Base-by-base conservation (phyloP, 1,284 basidiomycete genomes). In the Ceratobasidium sp. region DNA sequence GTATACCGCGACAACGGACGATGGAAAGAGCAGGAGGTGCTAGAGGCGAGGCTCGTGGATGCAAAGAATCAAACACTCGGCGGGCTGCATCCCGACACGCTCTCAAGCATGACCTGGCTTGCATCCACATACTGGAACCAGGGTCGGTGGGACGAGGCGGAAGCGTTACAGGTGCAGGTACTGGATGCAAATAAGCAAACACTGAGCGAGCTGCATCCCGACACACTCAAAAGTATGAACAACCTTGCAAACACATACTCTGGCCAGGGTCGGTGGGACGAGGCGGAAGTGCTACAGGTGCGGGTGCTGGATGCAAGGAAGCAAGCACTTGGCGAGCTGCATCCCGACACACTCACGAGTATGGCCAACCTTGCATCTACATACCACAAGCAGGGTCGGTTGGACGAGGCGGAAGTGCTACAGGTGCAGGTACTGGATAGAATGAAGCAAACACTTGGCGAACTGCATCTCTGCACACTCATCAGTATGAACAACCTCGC, bases 131-230 rank as follows among this genome's bases (percentile, higher is more conserved):
- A 72, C 70, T 18, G 10, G 9, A 26, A 72, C 20, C 70, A 44
- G 23, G 70, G 70, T 58, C 70, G 70, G 46, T 60, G 39, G 40
- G 56, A 9, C 28, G 70, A 72, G 42, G 70, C 70, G 46, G 70
- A 72, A 28, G 56, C 20, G 40, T 39, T 72, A 23, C 12, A 58
- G 2, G n/a, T 12, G 55, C 9, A 39, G 9, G 55, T 26, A 7
- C 13, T 72, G 4, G 70, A 49, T 13, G 13, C 28, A 7, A 2
- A 18, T 0, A 71, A 55, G 51, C 69, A 28, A 40, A 18, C 33
- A 26, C 53, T 44, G 2, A 53, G 69, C 33, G 53, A 56, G 13
- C 4, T 53, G 20, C 51, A 51, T 28, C 49, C 26, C n/a, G 46
- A 69, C 67, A 55, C 51, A 23, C 67, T 69, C 33, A 33, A 1